Percentiles rank a stretch among this genome's conserved stretches.
Evolutionary conservation across 768 basidiomycete genomes (phyloP).

Genomic region (Boletellus ananas): DNA sequence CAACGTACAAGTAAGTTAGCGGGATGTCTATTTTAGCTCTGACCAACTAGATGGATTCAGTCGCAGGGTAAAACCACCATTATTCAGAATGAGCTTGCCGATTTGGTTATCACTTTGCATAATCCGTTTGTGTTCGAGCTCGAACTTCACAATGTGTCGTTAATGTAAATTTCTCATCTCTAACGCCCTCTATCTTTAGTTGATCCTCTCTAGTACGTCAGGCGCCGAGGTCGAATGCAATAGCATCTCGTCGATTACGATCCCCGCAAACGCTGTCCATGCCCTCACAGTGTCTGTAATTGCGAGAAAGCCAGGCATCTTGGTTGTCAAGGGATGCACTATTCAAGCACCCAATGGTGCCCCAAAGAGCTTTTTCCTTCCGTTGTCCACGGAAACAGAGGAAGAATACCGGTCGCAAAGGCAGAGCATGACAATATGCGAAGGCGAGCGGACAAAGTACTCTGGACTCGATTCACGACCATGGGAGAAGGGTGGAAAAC

Average conservation of each 20-base stretch:
- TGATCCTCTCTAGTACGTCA: slow-evolving; percentile 57
- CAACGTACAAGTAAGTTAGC: slow-evolving; percentile 49
- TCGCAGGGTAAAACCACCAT: slow-evolving; percentile 56
- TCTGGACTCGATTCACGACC: slow-evolving; percentile 68
- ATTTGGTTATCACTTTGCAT: slow-evolving; percentile 78
- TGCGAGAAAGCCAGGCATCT: slow-evolving; percentile 58
- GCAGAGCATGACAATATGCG: slow-evolving; percentile 59
- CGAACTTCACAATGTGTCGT: slow-evolving; percentile 73
- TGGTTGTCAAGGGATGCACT: slow-evolving; percentile 74
- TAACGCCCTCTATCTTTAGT: not conserved
- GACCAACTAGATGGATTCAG: not conserved
- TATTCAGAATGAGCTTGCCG: slow-evolving; percentile 79
- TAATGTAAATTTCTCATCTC: slow-evolving; percentile 54
- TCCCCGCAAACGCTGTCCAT: slow-evolving; percentile 76
- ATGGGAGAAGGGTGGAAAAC: slow-evolving; percentile 51
- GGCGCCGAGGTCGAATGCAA: slow-evolving; percentile 73
- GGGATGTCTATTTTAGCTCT: slow-evolving; percentile 1
- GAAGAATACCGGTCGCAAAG: slow-evolving; percentile 55
- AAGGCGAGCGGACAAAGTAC: slow-evolving; percentile 68
- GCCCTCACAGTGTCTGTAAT: slow-evolving; percentile 67
- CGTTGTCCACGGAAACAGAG: slow-evolving; percentile 68
- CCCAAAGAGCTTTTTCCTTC: slow-evolving; percentile 69
- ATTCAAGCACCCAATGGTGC: slow-evolving; percentile 74
- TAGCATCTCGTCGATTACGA: slow-evolving; percentile 50
- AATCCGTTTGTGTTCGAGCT: slow-evolving; percentile 94